Percentiles rank a stretch among this genome's conserved stretches.
These are phyloP conservation scores for Lactarius deliciosus DNA, from an alignment of 768 basidiomycete species.

Conservation along the genomic window DNA sequence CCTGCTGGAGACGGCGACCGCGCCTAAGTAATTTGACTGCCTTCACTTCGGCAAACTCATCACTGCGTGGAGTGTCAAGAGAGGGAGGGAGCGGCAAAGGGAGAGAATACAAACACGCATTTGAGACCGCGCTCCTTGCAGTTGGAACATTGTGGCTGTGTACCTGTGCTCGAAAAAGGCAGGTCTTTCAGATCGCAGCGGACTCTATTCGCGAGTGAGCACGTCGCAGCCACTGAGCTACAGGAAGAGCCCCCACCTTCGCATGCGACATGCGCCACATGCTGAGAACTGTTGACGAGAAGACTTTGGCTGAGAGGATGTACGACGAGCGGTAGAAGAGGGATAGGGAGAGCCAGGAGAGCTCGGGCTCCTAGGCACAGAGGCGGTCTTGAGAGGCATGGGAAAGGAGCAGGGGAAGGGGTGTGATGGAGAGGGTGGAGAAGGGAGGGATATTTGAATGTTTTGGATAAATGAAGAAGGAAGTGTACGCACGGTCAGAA, in stretches of 20 bases:
- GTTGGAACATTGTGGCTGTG: constrained; percentile 70
- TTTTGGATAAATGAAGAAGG: constrained; percentile 26
- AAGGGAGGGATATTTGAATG: constrained; percentile 31
- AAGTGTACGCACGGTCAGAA: constrained; percentile 24
- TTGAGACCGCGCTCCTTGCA: constrained; percentile 86
- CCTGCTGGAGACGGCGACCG: constrained; percentile 78
- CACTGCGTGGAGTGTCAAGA: constrained; percentile 46
- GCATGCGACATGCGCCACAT: constrained; percentile 89
- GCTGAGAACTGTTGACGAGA: constrained; percentile 87
- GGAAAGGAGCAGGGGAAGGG: constrained; percentile 28
- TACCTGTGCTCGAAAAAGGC: constrained; percentile 46
- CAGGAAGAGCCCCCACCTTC: constrained; percentile 51
- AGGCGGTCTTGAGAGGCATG: constrained; percentile 33
- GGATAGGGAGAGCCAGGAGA: constrained; percentile 36
- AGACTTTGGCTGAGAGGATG: constrained; percentile 60
- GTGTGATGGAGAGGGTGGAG: constrained; percentile 26
- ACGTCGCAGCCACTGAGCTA: not conserved
- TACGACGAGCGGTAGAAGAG: constrained; percentile 37
- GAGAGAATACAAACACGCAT: constrained; percentile 76
- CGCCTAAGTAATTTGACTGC: constrained; percentile 82
- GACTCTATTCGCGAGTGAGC: constrained; percentile 51
- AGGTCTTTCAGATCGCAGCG: constrained; percentile 92
- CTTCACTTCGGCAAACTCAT: constrained; percentile 90
- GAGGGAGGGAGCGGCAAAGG: not conserved
- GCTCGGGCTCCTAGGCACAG: constrained; percentile 33